Evolutionary conservation across 176 grass and related monocot species (phyloP), one percentile per base, ranked within the genome.

Genomic region (Melocanna baccifera): DNA sequence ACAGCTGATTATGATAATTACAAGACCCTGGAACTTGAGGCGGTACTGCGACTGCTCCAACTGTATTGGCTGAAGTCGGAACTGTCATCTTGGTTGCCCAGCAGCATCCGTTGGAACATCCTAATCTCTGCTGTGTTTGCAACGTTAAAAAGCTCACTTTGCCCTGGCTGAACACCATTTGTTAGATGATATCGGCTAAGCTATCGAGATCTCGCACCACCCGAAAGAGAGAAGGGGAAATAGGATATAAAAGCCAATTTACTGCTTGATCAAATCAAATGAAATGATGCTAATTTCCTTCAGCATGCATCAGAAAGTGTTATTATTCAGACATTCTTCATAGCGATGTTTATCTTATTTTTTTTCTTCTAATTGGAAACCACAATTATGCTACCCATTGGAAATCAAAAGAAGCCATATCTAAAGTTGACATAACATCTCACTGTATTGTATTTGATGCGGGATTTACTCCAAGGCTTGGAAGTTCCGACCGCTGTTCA

Each of bases 151-250:
- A 94, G 81, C 69, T 91, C 83, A 20, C 95, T 98, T 43, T 92
- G 86, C 48, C 95, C 92, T 12, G 92, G 95, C 64, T 91, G 93
- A 69, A 95, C 70, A 23, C 95, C 92, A 45, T 94, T 95, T 29
- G 81, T 98, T 19, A 98, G 84, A 84, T 98, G 40, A 95, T 89
- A 47, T 98, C 95, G 0, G 82, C 86, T 75, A 91, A 65, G 82
- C 91, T 93, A 78, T 93, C 91, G 9, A 98, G 92, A 77, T 90
- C 91, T 50, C 95, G 86, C 62, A 90, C 87, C 75, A 98, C 95
- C 95, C 94, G 89, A 42, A 78, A 83, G n/a, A 64, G 9, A 62
- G n/a, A 29, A 53, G 18, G 11, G 48, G n/a, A 37, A 73, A 20
- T 0, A 18, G 26, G 1, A 16, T 9, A 18, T 19, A 3, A 48